Evolutionary conservation across 306 rosid species (phyloP).

Genomic region (Castanopsis chinensis): DNA sequence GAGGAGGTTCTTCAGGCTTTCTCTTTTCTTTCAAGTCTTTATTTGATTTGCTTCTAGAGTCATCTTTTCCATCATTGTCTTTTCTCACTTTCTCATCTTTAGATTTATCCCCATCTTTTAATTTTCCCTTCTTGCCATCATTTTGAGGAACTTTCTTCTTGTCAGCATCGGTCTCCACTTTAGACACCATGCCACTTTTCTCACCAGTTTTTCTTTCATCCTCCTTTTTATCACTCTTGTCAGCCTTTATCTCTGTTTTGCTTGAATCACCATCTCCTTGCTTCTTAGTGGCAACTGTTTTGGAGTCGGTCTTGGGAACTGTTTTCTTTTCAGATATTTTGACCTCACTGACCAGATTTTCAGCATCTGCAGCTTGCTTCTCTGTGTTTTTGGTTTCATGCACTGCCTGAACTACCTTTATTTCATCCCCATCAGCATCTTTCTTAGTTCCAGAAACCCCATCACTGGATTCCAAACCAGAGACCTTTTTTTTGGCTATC

Average conservation of each 20-base stretch:
- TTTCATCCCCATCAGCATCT: conserved; percentile 35
- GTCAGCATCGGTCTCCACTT: conserved; percentile 33
- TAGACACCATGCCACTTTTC: conserved; percentile 35
- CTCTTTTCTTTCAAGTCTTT: conserved; percentile 72
- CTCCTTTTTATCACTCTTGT: conserved; percentile 52
- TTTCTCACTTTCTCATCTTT: conserved; percentile 62
- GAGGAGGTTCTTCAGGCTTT: conserved; percentile 89
- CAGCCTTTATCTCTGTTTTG: conserved; percentile 40
- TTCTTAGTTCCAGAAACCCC: conserved; percentile 38
- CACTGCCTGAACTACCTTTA: conserved; percentile 21
- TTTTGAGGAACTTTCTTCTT: conserved; percentile 50
- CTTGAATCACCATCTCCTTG: conserved; percentile 32
- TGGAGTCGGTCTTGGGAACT: conserved; percentile 46
- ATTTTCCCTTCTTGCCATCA: conserved; percentile 45
- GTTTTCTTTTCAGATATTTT: conserved; percentile 37
- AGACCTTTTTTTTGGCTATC: conserved; percentile 70
- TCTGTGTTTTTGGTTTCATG: conserved; percentile 32
- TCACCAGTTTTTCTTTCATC: conserved; percentile 49
- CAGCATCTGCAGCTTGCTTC: conserved; percentile 48
- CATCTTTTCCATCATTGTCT: conserved; percentile 58
- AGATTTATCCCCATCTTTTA: conserved; percentile 61
- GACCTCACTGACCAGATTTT: conserved; percentile 21
- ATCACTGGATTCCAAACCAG: conserved; percentile 40
- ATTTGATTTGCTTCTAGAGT: conserved; percentile 59
- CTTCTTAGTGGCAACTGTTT: conserved; percentile 35